Evolutionary conservation across 2,329 filamentous ascomycete species (phyloP), one percentile per base, ranked within the genome.

Genomic region (Camillea tinctor): DNA sequence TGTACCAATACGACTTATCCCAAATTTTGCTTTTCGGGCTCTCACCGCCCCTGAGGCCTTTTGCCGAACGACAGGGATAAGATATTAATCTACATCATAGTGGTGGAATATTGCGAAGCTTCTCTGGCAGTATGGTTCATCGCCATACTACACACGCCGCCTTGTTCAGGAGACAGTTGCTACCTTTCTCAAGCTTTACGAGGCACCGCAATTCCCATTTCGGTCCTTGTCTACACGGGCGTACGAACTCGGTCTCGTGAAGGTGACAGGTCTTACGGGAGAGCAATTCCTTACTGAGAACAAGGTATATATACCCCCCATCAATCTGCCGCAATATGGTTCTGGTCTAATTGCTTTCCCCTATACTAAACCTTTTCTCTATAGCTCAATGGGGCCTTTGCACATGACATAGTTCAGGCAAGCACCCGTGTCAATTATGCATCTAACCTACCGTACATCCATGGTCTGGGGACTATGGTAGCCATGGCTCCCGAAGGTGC

Each of bases 391-490:
- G 77, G 81, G 0, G 72, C 79, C 0, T 98, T 96, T 72, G 81
- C 88, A 0, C 84, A 85, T 15, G 92, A 99, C 55, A 86, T 99
- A 53, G 86, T 98, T 23, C 94, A 98, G 76, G 92, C 94, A 1
- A 90, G 88, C 59, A 97, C 95, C 0, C 84, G 95, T 20, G 94
- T 97, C 64, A 98, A 98, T 75, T 99, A 97, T 76, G 95, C 91
- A 0, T 92, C 93, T 54, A 97, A 98, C 67, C 76, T 98, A 13
- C 84, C 81, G n/a, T 79, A 87, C 40, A 95, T 98, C 53, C 93
- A 98, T 70, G 95, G 92, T 0, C 77, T 99, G 1, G 92, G 96
- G 69, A 87, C 93, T 1, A 92, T 97, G 89, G 85, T 85, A 1
- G 94, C 93, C 50, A 92, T 98, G 87, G 91, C 93, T 1, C 90